Base-by-base conservation (phyloP, 441 rosid species). In the Aleurites moluccanus region DNA sequence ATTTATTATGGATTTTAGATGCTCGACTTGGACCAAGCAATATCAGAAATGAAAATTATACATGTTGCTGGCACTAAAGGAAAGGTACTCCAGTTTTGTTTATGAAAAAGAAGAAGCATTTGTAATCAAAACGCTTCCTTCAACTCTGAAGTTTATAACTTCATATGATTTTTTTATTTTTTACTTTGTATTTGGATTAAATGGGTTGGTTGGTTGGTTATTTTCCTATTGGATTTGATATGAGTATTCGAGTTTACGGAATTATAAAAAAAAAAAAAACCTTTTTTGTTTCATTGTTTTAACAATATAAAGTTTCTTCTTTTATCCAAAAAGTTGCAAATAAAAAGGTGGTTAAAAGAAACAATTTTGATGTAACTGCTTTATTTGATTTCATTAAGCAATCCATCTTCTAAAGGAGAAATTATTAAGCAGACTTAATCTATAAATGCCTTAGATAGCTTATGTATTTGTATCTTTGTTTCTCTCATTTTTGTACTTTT, bases 11-110 rank as follows among this genome's bases (percentile, higher is more conserved):
- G 70, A 50, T 27, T 69, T 40, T 35, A 95, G 99, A 85, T 91
- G 10, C 85, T 96, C 79, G 97, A 93, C 62, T 77, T 93, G 83
- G 99, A 90, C 38, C 93, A 92, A 60, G 86, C 91, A 35, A 83
- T 96, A 74, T 81, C 86, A 7, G 81, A 10, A 27, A 27, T 27
- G 96, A 96, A 93, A 82, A 80, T 96, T 64, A 90, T 96, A 44
- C 99, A 96, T 73, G 97, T 93, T 3, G 98, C 99, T 56, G 99
- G 99, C 42, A 96, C 98, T 52, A 96, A 96, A 83, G 98, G 98
- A 76, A 96, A 95, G 97, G 99, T 95, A 82, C 20, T 28, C 13
- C 27, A 20, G 18, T 55, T 21, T 5, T 67, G 13, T 14, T 27
- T 68, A n/a, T 33, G 38, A 33, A 57, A 57, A 21, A 11, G 21